Conservation (phyloP, 768 basidiomycete genomes). For the Fomitopsis serialis region DNA sequence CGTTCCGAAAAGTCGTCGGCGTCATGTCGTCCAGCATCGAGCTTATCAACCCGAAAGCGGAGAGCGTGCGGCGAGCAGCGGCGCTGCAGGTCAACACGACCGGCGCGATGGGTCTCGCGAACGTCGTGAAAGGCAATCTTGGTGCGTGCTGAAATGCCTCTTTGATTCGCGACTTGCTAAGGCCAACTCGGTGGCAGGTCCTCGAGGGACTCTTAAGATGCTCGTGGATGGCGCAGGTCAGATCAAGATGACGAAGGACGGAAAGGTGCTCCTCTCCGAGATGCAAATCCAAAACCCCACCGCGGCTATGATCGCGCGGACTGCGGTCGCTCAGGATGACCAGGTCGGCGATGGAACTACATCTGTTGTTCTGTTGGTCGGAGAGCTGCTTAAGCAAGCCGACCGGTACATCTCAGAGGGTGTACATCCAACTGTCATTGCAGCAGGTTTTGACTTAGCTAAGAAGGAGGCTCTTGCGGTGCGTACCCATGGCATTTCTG, state of each 20-base stretch:
- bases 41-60: constrained; percentile 95
- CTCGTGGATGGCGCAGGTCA: constrained; percentile 96
- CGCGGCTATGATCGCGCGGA: constrained; percentile 97
- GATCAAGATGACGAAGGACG: constrained; percentile 99
- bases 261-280: constrained; percentile 95
- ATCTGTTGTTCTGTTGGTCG: constrained; percentile 92
- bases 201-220: constrained; percentile 98
- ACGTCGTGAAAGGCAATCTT: constrained; percentile 94
- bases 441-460: constrained; percentile 92
- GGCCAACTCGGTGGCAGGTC: constrained; percentile 47
- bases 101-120: constrained; percentile 95
- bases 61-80: constrained; percentile 85
- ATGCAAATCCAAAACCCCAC: constrained; percentile 99
- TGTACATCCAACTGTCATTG: constrained; percentile 95
- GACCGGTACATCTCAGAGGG: constrained; percentile 98
- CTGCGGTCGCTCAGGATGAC: constrained; percentile 97
- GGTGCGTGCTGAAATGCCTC: constrained; percentile 42
- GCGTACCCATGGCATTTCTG: constrained; percentile 27
- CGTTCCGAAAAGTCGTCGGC: background rate
- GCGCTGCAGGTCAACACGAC: constrained; percentile 92
- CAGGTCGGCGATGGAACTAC: constrained; percentile 99
- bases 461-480: constrained; percentile 92
- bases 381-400: constrained; percentile 93
- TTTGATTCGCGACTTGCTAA: constrained; percentile 3
- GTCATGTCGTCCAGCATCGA: constrained; percentile 66